These are phyloP conservation scores for Raffaelea albimanens DNA, from an alignment of 2,329 filamentous ascomycete species.

Conservation along the genomic window DNA sequence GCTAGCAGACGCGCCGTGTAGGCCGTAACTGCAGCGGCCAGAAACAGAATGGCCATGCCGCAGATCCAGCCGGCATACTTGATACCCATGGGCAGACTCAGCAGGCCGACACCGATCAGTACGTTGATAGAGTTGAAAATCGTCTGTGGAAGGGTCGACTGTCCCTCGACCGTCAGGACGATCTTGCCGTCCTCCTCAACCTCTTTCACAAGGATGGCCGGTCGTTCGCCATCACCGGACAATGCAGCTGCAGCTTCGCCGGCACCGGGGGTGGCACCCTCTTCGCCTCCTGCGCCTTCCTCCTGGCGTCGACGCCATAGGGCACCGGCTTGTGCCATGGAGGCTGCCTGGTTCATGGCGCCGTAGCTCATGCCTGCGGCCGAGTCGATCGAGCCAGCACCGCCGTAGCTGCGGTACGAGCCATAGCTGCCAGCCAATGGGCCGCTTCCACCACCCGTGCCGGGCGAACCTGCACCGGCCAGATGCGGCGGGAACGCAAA, in stretches of 20 bases:
- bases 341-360: slow-evolving; percentile 20
- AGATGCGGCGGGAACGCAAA: slow-evolving; percentile 52
- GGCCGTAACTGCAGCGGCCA: slow-evolving; percentile 65
- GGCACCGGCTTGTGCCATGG: slow-evolving; percentile 42
- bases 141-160: slow-evolving; percentile 92
- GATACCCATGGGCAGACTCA: slow-evolving; percentile 81
- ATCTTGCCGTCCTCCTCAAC: slow-evolving; percentile 81
- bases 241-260: slow-evolving; percentile 30
- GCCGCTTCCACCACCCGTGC: neutral
- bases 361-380: slow-evolving; percentile 13
- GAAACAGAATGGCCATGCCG: slow-evolving; percentile 64
- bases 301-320: slow-evolving; percentile 46
- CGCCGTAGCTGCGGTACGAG: slow-evolving; percentile 51
- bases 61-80: slow-evolving; percentile 83
- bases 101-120: slow-evolving; percentile 77
- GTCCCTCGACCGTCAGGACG: slow-evolving; percentile 76
- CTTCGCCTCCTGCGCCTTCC: neutral
- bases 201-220: slow-evolving; percentile 78
- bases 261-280: slow-evolving; percentile 10
- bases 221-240: slow-evolving; percentile 44
- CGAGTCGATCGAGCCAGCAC: slow-evolving; percentile 45
- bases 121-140: slow-evolving; percentile 96
- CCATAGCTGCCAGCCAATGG: slow-evolving; percentile 11
- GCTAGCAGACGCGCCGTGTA: slow-evolving; percentile 82
- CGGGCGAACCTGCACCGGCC: slow-evolving; percentile 31